Conservation (phyloP, 2,329 filamentous ascomycete species). For the Fusarium robinianum region DNA sequence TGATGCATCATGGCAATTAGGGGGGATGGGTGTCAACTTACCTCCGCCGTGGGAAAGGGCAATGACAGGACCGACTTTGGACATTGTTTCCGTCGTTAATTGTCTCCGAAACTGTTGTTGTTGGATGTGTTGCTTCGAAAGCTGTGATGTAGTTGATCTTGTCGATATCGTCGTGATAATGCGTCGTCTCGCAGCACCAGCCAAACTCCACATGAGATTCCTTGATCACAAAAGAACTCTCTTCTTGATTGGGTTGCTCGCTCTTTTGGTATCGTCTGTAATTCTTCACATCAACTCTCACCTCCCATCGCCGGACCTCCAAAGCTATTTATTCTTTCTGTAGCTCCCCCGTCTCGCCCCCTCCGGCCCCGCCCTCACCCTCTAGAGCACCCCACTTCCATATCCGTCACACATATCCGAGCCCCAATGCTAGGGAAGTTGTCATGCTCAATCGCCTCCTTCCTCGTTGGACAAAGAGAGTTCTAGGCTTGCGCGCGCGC, state of each 20-base stretch:
- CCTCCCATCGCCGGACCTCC: not conserved
- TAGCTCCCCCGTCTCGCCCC: not conserved
- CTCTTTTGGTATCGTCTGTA: not conserved
- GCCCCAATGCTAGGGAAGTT: not conserved
- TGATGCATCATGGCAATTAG: not conserved
- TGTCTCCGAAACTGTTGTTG: constrained; percentile 5
- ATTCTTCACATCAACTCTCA: no score
- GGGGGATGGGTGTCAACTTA: constrained; percentile 28
- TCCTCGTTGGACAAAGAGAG: constrained; percentile 3
- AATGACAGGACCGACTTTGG: constrained; percentile 48
- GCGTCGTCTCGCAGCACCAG: constrained; percentile 10
- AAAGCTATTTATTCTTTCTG: constrained; percentile 1
- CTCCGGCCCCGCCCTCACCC: not conserved
- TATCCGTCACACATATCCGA: constrained; percentile 21
- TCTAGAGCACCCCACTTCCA: constrained; percentile 1
- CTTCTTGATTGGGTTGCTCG: not conserved
- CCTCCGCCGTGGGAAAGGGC: constrained; percentile 57
- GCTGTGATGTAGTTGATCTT: not conserved
- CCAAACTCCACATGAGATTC: constrained; percentile 22
- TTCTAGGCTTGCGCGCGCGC: no score
- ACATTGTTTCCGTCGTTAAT: constrained; percentile 39
- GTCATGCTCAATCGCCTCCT: constrained; percentile 1
- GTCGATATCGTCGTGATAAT: constrained; percentile 4
- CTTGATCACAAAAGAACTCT: not conserved
- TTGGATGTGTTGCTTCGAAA: constrained; percentile 1